Evolutionary conservation across 805 yeast genomes (phyloP).

Genomic region (Isabelozyma pseudorhagii): DNA sequence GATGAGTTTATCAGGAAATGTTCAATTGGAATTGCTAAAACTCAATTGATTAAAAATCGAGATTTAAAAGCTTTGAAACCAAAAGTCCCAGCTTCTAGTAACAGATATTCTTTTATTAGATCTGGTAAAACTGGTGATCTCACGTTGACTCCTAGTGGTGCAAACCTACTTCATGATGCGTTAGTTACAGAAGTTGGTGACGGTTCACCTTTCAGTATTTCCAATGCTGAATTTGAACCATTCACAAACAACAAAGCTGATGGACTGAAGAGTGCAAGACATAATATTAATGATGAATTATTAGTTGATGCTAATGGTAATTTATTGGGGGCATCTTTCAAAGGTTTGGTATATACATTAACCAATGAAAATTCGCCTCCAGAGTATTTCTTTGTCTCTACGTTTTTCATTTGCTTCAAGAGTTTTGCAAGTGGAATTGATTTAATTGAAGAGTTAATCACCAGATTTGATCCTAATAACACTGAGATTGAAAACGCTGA

Average conservation of each 20-base stretch:
- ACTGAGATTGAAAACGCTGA: conserved; percentile 10
- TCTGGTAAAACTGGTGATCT: conserved; percentile 50
- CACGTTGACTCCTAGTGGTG: conserved; percentile 46
- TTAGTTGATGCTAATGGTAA: conserved; percentile 49
- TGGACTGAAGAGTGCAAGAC: conserved; percentile 3
- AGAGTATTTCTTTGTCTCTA: conserved; percentile 63
- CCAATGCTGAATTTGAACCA: conserved; percentile 33
- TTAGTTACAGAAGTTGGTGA: conserved; percentile 24
- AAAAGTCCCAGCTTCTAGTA: conserved; percentile 13
- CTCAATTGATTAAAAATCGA: conserved; percentile 21
- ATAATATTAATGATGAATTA: conserved; percentile 43
- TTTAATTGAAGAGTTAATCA: conserved; percentile 63
- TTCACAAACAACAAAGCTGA: conserved; percentile 19
- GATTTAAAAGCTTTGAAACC: conserved; percentile 21
- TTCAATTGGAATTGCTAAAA: conserved; percentile 55
- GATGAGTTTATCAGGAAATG: conserved; percentile 59
- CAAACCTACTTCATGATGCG: conserved; percentile 39
- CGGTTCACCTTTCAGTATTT: conserved; percentile 28
- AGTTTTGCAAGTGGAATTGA: conserved; percentile 66
- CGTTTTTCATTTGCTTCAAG: conserved; percentile 76
- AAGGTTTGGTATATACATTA: conserved; percentile 60
- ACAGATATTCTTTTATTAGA: conserved; percentile 48
- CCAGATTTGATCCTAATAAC: conserved; percentile 50
- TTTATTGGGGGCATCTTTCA: conserved; percentile 67
- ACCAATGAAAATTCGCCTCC: conserved; percentile 67